Evolutionary conservation across 108 stramenopile species (phyloP).

Genomic region (Cyclotella distinguenda): DNA sequence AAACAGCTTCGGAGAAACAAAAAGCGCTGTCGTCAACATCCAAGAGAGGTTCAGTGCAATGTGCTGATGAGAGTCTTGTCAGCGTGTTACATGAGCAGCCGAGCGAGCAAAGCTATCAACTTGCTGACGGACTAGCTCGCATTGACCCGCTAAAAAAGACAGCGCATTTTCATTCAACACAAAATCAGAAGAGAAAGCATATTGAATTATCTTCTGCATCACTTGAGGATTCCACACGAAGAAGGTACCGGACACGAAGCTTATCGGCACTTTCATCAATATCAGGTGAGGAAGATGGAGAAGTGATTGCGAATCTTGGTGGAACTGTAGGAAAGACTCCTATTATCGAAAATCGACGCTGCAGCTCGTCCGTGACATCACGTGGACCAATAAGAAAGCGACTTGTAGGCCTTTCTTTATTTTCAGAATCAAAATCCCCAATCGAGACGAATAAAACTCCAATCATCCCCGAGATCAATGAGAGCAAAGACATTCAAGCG

Average conservation of each 20-base stretch:
- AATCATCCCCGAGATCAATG: neutral
- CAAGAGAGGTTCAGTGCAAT: too few relatives aligned
- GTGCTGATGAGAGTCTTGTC: too few relatives aligned
- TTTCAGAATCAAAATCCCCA: neutral
- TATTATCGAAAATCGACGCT: slow-evolving; percentile 22
- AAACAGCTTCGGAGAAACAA: too few relatives aligned
- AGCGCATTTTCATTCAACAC: too few relatives aligned
- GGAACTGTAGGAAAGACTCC: slow-evolving; percentile 36
- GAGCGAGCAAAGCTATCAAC: too few relatives aligned
- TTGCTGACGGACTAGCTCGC: too few relatives aligned
- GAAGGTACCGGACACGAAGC: slow-evolving; percentile 1
- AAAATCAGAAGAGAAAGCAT: too few relatives aligned
- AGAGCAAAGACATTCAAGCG: slow-evolving; percentile 8
- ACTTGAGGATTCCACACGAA: too few relatives aligned
- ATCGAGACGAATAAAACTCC: neutral
- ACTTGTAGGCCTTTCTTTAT: slow-evolving; percentile 16
- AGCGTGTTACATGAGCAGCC: too few relatives aligned
- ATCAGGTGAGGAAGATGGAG: slow-evolving; percentile 24
- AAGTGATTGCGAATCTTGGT: neutral
- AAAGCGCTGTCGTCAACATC: too few relatives aligned
- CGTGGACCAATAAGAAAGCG: slow-evolving; percentile 36
- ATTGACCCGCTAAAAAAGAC: too few relatives aligned
- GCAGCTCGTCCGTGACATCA: slow-evolving; percentile 5
- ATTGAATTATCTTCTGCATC: too few relatives aligned
- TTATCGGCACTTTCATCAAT: slow-evolving; percentile 24